phyloP scores from a whole-genome alignment of 805 yeast species.

The Sporopachydermia quercuum region DNA sequence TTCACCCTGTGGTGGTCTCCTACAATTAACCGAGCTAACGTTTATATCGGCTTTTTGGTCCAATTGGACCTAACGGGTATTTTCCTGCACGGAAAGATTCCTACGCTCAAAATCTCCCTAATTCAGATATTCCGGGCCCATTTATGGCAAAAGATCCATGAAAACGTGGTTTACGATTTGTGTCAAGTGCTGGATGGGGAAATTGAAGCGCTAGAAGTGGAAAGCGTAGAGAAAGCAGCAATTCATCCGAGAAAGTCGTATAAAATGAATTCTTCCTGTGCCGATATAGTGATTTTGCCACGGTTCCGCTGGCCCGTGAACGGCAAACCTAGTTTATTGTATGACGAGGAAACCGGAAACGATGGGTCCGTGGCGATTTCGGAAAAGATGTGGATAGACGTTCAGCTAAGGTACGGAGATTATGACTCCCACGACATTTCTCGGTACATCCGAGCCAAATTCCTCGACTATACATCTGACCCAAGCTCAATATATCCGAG shows the following conservation, averaged over 20 bases:
- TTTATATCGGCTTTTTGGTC: conserved; percentile 92
- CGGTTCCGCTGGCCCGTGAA: conserved; percentile 66
- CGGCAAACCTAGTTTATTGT: conserved; percentile 63
- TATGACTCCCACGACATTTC: conserved; percentile 96
- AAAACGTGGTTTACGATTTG: conserved; percentile 81
- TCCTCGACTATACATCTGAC: conserved; percentile 84
- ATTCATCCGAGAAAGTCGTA: conserved; percentile 96
- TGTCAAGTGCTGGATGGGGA: conserved; percentile 88
- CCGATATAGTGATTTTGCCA: conserved; percentile 72
- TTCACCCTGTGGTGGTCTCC: conserved; percentile 99
- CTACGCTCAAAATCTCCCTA: conserved; percentile 86
- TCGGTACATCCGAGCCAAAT: conserved; percentile 84
- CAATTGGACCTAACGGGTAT: conserved; percentile 95
- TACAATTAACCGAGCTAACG: conserved; percentile 94
- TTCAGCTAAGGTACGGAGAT: conserved; percentile 91
- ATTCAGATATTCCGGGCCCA: conserved; percentile 96
- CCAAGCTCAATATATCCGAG: conserved; percentile 77
- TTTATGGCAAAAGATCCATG: conserved; percentile 98
- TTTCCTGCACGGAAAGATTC: conserved; percentile 93
- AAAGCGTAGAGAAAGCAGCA: conserved; percentile 74
- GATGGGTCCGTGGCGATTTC: conserved; percentile 13
- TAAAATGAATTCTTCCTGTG: conserved; percentile 91
- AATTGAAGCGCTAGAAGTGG: conserved; percentile 68
- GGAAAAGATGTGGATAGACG: conserved; percentile 85
- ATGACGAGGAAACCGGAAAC: conserved; percentile 41